phyloP scores from a whole-genome alignment of 1,139 yeast genomes.

The Pichia terricola region DNA sequence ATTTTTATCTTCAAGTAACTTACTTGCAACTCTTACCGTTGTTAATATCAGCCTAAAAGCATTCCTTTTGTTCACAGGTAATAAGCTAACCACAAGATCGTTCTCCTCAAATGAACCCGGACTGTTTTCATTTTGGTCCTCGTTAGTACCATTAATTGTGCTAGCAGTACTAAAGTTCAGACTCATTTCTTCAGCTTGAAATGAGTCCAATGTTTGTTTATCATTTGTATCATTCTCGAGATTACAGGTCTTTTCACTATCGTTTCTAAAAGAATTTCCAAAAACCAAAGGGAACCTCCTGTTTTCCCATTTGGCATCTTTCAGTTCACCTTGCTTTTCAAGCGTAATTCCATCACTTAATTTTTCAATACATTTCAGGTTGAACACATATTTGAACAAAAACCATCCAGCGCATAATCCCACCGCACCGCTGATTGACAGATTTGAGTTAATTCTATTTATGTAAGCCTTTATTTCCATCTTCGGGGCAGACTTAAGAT shows the following conservation, averaged over 20 bases:
- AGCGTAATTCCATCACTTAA: conserved; percentile 5
- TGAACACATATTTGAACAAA: conserved; percentile 21
- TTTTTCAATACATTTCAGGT: conserved; percentile 14
- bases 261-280: conserved; percentile 4
- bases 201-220: too few species aligned
- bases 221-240: too few species aligned
- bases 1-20: conserved; percentile 27
- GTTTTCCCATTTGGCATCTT: conserved; percentile 1
- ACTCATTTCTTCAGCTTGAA: too few species aligned
- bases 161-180: too few species aligned
- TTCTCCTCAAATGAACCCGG: too few species aligned
- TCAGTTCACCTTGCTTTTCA: neutral
- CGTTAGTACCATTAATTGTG: neutral
- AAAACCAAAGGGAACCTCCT: conserved; percentile 5
- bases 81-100: too few species aligned
- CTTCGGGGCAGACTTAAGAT: conserved; percentile 22
- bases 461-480: conserved; percentile 20
- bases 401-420: conserved; percentile 23
- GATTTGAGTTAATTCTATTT: conserved; percentile 23
- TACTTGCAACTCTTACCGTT: conserved; percentile 21
- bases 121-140: too few species aligned
- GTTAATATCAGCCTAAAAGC: conserved; percentile 23
- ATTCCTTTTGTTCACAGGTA: conserved; percentile 18
- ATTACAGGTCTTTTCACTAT: too few species aligned
- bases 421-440: conserved; percentile 23